Percentiles rank a stretch among this genome's conserved stretches.
Conservation (phyloP, 768 basidiomycete species). For the Rubroboletus satanas region DNA sequence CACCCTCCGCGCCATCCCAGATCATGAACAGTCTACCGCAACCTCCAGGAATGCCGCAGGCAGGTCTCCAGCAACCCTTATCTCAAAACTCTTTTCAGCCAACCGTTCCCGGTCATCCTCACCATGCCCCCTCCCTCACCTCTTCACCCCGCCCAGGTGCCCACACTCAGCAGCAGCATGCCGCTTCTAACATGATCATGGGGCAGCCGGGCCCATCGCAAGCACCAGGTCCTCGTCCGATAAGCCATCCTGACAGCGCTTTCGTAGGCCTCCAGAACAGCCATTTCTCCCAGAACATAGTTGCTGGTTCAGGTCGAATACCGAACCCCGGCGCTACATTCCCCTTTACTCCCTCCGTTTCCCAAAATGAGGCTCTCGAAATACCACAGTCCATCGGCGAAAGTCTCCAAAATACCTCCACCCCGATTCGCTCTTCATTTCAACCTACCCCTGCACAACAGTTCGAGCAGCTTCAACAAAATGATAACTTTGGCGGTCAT, state of each 20-base stretch:
- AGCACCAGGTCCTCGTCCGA: constrained; percentile 32
- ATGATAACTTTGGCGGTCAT: constrained; percentile 31
- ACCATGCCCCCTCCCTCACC: constrained; percentile 28
- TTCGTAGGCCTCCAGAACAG: constrained; percentile 42
- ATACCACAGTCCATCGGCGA: constrained; percentile 41
- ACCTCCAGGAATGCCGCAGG: constrained; percentile 32
- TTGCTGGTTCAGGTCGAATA: constrained; percentile 36
- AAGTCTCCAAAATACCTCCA: constrained; percentile 38
- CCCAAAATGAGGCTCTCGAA: constrained; percentile 48
- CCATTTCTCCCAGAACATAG: constrained; percentile 31
- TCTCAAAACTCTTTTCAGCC: constrained; percentile 31
- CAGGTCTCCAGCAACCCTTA: constrained; percentile 27
- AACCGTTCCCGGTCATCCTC: constrained; percentile 25
- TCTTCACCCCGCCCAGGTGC: constrained; percentile 31
- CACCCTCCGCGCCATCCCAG: constrained; percentile 42
- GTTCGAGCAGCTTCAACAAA: constrained; percentile 51
- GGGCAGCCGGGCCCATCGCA: constrained; percentile 31
- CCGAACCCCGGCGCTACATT: constrained; percentile 34
- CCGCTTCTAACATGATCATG: constrained; percentile 29
- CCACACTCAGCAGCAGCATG: constrained; percentile 29
- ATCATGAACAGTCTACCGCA: constrained; percentile 46
- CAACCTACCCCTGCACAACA: constrained; percentile 63
- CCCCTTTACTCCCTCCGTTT: constrained; percentile 45
- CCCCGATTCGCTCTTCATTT: constrained; percentile 38
- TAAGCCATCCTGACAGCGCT: constrained; percentile 45